Conservation (phyloP, 768 basidiomycete species). For the Jaapia argillacea region DNA sequence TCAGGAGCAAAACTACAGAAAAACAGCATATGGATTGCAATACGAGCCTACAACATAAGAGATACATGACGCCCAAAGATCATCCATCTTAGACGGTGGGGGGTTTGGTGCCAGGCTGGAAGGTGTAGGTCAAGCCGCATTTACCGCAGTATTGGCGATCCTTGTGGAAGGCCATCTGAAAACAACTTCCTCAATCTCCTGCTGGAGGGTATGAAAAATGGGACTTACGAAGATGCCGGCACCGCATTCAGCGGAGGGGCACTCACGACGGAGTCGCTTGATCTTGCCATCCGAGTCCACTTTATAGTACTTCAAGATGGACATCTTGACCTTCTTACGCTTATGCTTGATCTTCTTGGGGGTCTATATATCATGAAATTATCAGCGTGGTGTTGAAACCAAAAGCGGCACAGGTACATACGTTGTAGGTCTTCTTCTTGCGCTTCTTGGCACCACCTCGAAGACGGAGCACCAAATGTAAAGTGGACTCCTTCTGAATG, state of each 20-base stretch:
- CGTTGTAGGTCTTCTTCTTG: slow-evolving; percentile 99
- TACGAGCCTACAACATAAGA: too few relatives aligned
- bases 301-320: slow-evolving; percentile 99
- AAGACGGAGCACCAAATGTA: slow-evolving; percentile 94
- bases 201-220: too few relatives aligned
- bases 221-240: slow-evolving; percentile 73
- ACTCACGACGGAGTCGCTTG: slow-evolving; percentile 97
- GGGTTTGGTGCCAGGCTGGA: slow-evolving; percentile 73
- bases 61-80: too few relatives aligned
- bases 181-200: slow-evolving; percentile 15
- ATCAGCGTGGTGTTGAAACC: too few relatives aligned
- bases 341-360: slow-evolving; percentile 99
- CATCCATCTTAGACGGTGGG: slow-evolving; percentile 63
- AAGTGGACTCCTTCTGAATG: slow-evolving; percentile 99
- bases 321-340: slow-evolving; percentile 99
- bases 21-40: too few relatives aligned
- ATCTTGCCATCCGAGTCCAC: slow-evolving; percentile 99
- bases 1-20: too few relatives aligned
- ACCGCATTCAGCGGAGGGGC: slow-evolving; percentile 73
- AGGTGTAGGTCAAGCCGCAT: slow-evolving; percentile 82
- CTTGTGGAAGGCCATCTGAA: slow-evolving; percentile 95
- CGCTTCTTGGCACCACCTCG: slow-evolving; percentile 99
- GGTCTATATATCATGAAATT: too few relatives aligned
- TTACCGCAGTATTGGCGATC: slow-evolving; percentile 98
- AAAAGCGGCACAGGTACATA: too few relatives aligned